phyloP scores from a whole-genome alignment of 2,329 filamentous ascomycete genomes.

The Ophiostoma sp. region DNA sequence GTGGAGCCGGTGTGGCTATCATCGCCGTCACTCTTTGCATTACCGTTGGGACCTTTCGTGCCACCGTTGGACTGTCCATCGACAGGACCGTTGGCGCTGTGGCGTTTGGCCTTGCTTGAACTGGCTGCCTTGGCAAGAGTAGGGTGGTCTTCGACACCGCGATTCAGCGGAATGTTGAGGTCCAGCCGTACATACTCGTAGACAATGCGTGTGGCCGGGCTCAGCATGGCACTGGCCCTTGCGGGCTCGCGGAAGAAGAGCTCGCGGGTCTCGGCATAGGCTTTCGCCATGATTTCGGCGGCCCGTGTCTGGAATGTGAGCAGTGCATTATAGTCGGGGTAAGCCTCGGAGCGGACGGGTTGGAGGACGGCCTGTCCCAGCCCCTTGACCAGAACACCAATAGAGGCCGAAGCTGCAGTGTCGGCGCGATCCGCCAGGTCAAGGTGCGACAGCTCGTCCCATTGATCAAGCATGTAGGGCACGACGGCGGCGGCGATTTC shows the following conservation, averaged over 20 bases:
- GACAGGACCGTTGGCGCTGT: neutral
- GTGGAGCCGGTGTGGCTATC: constrained; percentile 31
- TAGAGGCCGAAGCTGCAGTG: constrained; percentile 24
- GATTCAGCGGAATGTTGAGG: constrained; percentile 28
- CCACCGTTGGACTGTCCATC: neutral
- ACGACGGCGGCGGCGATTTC: neutral
- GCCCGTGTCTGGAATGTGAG: constrained; percentile 25
- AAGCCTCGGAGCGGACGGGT: neutral
- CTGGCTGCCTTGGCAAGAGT: constrained; percentile 23
- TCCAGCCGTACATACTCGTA: constrained; percentile 31
- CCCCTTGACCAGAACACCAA: constrained; percentile 25
- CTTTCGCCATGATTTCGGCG: constrained; percentile 6
- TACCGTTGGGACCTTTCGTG: neutral
- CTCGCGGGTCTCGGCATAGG: constrained; percentile 12
- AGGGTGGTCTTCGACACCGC: constrained; percentile 31
- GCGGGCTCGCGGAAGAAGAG: constrained; percentile 17
- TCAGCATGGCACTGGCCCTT: constrained; percentile 25
- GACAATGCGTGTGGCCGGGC: constrained; percentile 28
- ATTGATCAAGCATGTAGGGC: constrained; percentile 23
- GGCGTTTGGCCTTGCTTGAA: neutral
- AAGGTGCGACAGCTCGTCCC: constrained; percentile 29
- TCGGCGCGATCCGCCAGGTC: constrained; percentile 25
- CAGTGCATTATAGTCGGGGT: neutral
- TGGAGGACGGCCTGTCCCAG: neutral
- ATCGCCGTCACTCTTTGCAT: constrained; percentile 42